These are phyloP conservation scores for Aureobasidium uvarum DNA, from an alignment of 2,329 filamentous ascomycete genomes.

Conservation along the genomic window DNA sequence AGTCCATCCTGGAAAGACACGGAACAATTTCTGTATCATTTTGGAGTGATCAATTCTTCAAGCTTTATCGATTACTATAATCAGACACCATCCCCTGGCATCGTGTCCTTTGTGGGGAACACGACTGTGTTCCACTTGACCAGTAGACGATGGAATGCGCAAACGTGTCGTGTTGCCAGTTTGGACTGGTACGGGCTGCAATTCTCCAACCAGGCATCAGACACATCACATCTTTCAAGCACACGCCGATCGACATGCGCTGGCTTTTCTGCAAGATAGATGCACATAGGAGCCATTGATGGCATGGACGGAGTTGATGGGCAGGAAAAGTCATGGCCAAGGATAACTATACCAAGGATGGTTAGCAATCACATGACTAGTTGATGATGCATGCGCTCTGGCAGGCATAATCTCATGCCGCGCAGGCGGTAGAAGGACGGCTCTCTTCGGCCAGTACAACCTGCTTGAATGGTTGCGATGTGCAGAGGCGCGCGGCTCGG, in stretches of 20 bases:
- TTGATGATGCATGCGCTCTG: background rate
- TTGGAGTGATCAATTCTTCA: conserved; percentile 46
- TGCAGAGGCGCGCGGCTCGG: conserved; percentile 15
- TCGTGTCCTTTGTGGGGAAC: background rate
- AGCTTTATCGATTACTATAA: background rate
- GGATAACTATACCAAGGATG: background rate
- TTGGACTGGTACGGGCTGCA: conserved; percentile 9
- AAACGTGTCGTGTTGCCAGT: background rate
- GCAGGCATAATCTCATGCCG: background rate
- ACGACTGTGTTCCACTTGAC: background rate
- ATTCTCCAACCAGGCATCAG: background rate
- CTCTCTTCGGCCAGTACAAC: conserved; percentile 12
- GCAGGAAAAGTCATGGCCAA: background rate
- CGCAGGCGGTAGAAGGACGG: conserved; percentile 2
- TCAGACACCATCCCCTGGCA: background rate
- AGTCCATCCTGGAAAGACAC: conserved; percentile 67
- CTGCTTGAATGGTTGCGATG: background rate
- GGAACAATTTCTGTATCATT: conserved; percentile 90
- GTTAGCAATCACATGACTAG: conserved; percentile 5
- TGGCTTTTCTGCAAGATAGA: background rate
- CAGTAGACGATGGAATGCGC: background rate
- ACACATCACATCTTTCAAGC: background rate
- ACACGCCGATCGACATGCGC: background rate
- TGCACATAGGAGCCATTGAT: background rate
- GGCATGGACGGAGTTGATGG: background rate